phyloP scores from a whole-genome alignment of 306 rosid species.

The Alnus glutinosa region DNA sequence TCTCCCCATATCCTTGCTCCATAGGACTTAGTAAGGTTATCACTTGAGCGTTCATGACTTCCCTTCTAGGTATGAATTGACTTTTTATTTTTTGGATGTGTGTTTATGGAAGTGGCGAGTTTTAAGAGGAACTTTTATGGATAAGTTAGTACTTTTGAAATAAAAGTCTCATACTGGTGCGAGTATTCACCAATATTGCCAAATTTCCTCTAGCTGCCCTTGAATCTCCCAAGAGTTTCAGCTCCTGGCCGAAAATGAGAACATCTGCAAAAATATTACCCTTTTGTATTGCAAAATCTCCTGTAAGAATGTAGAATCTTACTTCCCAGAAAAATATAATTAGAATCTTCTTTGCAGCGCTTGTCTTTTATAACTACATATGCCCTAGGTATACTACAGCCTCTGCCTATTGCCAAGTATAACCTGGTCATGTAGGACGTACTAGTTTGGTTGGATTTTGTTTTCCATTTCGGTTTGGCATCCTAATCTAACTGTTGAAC shows the following conservation, averaged over 20 bases:
- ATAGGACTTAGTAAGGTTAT: not conserved
- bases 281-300: not conserved
- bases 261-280: not conserved
- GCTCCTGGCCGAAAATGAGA: not conserved
- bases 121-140: not conserved
- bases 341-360: not conserved
- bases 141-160: not conserved
- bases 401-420: not conserved
- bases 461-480: constrained; percentile 8
- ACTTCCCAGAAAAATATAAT: not conserved
- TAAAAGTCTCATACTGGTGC: not conserved
- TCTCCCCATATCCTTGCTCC: not conserved
- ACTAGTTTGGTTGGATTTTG: constrained; percentile 2
- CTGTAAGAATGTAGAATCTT: not conserved
- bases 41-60: not conserved
- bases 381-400: not conserved
- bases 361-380: not conserved
- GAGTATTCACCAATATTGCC: not conserved
- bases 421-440: not conserved
- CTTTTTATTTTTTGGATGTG: not conserved
- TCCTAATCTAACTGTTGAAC: constrained; percentile 7
- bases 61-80: not conserved
- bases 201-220: not conserved
- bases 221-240: not conserved
- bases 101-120: not conserved